Conservation (phyloP, 768 basidiomycete genomes). For the Auriscalpium orientale region DNA sequence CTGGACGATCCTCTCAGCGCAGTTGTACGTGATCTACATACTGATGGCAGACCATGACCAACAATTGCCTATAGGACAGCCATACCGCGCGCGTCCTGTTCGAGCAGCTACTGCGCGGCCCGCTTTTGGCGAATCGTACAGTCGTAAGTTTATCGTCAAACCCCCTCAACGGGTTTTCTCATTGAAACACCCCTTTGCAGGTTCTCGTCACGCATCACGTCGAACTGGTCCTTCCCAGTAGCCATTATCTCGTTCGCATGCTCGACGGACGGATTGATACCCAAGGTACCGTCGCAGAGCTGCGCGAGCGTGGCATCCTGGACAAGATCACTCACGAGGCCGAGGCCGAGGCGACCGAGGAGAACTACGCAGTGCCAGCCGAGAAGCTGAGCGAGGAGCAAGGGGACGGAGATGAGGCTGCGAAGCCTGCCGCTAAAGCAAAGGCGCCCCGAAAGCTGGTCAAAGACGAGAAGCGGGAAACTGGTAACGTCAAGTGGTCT, state of each 20-base stretch:
- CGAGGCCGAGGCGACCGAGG: conserved; percentile 41
- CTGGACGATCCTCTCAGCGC: conserved; percentile 79
- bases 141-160: conserved; percentile 34
- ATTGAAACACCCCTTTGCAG: conserved; percentile 22
- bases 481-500: conserved; percentile 76
- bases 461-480: conserved; percentile 76
- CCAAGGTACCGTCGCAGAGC: conserved; percentile 60
- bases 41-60: not conserved
- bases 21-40: conserved; percentile 42
- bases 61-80: conserved; percentile 39
- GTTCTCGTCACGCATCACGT: conserved; percentile 79
- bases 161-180: not conserved
- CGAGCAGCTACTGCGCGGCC: conserved; percentile 59
- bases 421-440: conserved; percentile 19
- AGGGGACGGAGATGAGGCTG: conserved; percentile 23
- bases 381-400: conserved; percentile 11
- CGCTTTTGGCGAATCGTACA: conserved; percentile 58
- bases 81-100: conserved; percentile 58
- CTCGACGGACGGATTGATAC: conserved; percentile 75
- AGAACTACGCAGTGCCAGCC: conserved; percentile 23
- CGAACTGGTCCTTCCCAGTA: conserved; percentile 72
- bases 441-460: conserved; percentile 70
- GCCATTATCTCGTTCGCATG: conserved; percentile 69
- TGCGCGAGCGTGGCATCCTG: conserved; percentile 53
- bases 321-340: conserved; percentile 51